Percentiles rank a stretch among this genome's conserved stretches.
phyloP scores from a whole-genome alignment of 148 eudicot genomes.

The Chenopodium berlandieri region DNA sequence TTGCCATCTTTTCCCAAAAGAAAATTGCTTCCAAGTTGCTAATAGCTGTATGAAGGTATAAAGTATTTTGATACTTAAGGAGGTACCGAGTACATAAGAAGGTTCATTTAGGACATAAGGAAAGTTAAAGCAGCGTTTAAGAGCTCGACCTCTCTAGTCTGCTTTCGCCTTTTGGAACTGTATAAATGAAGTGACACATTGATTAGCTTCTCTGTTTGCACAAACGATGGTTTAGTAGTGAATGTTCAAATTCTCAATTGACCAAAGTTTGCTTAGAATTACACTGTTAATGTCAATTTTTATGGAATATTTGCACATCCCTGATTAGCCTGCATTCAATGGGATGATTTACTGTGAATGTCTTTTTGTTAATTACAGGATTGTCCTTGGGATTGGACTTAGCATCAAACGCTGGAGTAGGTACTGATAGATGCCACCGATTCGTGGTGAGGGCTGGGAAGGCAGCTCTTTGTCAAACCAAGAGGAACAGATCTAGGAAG shows the following conservation, averaged over 20 bases:
- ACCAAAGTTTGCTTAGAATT: neutral
- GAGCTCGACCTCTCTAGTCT: neutral
- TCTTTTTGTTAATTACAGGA: constrained; percentile 38
- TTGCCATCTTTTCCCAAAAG: neutral
- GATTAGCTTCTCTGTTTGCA: neutral
- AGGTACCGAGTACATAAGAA: too few relatives aligned
- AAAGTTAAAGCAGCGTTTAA: neutral
- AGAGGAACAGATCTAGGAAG: constrained; percentile 75
- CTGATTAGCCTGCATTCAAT: neutral
- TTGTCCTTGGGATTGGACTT: constrained; percentile 56
- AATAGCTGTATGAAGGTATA: neutral
- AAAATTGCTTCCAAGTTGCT: neutral
- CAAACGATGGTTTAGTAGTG: neutral
- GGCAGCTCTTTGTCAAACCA: constrained; percentile 71
- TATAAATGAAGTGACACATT: neutral
- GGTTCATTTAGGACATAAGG: neutral
- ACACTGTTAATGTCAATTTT: neutral
- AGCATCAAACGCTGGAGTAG: constrained; percentile 31
- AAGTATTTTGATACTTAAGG: neutral
- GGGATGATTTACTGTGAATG: neutral
- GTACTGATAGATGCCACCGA: constrained; percentile 40
- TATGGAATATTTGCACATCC: neutral
- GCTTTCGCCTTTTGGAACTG: neutral
- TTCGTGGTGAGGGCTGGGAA: constrained; percentile 72
- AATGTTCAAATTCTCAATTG: neutral